Evolutionary conservation across 2,329 filamentous ascomycete genomes (phyloP).

Genomic region (Penicillium sp.): DNA sequence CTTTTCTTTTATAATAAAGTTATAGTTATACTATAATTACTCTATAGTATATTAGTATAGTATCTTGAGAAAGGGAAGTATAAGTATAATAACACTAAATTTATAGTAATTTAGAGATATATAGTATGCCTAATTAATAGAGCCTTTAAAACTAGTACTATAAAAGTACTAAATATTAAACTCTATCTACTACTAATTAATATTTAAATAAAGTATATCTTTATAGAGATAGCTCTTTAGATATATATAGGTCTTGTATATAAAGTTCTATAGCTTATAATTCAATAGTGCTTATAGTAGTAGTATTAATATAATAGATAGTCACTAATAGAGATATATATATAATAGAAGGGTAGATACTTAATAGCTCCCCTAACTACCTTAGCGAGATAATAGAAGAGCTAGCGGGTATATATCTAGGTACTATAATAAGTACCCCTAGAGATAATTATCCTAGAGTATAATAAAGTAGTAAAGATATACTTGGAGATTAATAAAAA

Average conservation of each 20-base stretch:
- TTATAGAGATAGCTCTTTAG: background rate
- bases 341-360: background rate
- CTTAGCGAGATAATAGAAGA: background rate
- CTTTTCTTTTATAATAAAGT: no score
- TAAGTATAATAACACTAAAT: background rate
- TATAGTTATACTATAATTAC: background rate
- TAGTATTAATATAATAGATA: background rate
- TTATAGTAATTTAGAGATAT: background rate
- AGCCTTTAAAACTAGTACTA: background rate
- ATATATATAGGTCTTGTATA: background rate
- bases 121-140: background rate
- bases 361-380: background rate
- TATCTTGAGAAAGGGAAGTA: background rate
- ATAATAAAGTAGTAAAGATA: no score
- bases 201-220: background rate
- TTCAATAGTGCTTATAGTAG: background rate
- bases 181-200: background rate
- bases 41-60: background rate
- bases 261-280: background rate
- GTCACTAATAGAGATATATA: background rate
- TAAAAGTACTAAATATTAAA: background rate
- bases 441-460: background rate
- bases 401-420: background rate
- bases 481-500: no score
- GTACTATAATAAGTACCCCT: background rate